Evolutionary conservation across 1,284 basidiomycete species (phyloP), one percentile per base, ranked within the genome.

Genomic region (Rhodotorula sp.): DNA sequence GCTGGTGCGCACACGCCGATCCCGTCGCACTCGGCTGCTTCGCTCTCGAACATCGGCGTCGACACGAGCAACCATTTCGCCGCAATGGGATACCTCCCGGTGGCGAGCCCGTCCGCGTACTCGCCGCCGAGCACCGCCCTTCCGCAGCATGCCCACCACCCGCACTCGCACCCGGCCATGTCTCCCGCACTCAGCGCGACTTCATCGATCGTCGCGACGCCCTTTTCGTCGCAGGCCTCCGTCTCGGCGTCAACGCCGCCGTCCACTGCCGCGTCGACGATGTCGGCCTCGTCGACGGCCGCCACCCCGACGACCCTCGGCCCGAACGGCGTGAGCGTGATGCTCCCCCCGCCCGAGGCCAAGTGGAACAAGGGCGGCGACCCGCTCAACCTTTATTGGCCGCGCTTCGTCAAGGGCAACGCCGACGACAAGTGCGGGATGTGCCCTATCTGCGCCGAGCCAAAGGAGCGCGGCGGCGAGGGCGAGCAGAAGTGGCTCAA

Each of bases 371-470:
- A 77, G 59, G 56, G 67, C 10, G n/a, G 62, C 54, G 76, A 68
- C 61, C 75, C 76, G 50, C 76, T 75, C 60, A 90, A 92, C 79
- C 82, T 92, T 27, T 92, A 92, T 78, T 90, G 88, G 0, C 90
- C 91, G 12, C 85, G 91, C 15, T 90, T 90, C 75, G 88, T 90
- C 58, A 88, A 86, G 76, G 91, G 91, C 19, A 84, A 83, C 55
- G 90, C 90, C 9, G 81, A 82, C 0, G 84, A 86, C 21, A 92
- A 92, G 82, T 85, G 88, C 0, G 91, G 91, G 1, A 77, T 91
- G 41, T 92, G 91, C 78, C 90, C 91, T 0, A 86, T 92, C 56
- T 92, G 91, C 78, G 81, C 87, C 56, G 90, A 92, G 81, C 79
- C 83, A 44, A 80, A 79, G 13, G 82, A 82, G 54, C 84, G 90